Evolutionary conservation across 208 protist genomes (phyloP).

Genomic region (Leishmania lainsoni): DNA sequence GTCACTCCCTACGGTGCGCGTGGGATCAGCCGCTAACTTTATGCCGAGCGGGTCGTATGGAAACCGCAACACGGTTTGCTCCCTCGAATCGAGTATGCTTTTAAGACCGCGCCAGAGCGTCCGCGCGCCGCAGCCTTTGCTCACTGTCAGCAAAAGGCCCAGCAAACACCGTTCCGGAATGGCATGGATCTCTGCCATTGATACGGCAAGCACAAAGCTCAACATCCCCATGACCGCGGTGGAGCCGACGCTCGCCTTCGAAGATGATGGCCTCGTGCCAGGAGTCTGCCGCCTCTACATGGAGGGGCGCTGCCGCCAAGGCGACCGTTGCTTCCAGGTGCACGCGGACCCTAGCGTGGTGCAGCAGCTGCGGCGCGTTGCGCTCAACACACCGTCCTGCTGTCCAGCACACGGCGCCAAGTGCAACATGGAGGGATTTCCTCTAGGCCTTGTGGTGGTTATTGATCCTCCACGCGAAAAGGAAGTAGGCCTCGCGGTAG

Average conservation of each 20-base stretch:
- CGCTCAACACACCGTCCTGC: constrained; percentile 64
- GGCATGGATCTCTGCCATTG: constrained; percentile 65
- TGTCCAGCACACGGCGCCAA: constrained; percentile 74
- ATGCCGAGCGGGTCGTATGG: constrained; percentile 15
- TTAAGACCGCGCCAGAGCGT: constrained; percentile 21
- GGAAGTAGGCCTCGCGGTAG: neutral
- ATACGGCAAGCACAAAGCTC: constrained; percentile 86
- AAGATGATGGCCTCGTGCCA: constrained; percentile 80
- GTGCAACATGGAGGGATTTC: constrained; percentile 72
- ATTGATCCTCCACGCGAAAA: constrained; percentile 41
- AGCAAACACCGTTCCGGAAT: neutral
- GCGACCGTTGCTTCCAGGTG: constrained; percentile 77
- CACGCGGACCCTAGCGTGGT: constrained; percentile 70
- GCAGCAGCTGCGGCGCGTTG: constrained; percentile 60
- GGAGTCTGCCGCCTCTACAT: constrained; percentile 83
- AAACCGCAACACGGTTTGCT: constrained; percentile 17
- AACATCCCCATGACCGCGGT: constrained; percentile 63
- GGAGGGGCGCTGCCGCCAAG: constrained; percentile 77
- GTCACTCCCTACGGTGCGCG: constrained; percentile 17
- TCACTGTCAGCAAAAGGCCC: neutral
- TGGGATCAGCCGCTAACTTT: constrained; percentile 20
- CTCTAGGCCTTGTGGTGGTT: constrained; percentile 69
- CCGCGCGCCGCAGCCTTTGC: constrained; percentile 1
- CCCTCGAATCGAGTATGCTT: constrained; percentile 23
- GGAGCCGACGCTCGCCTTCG: constrained; percentile 70